Evolutionary conservation across 164 flowering plant genomes (phyloP).

Genomic region (Echeveria elegans): DNA sequence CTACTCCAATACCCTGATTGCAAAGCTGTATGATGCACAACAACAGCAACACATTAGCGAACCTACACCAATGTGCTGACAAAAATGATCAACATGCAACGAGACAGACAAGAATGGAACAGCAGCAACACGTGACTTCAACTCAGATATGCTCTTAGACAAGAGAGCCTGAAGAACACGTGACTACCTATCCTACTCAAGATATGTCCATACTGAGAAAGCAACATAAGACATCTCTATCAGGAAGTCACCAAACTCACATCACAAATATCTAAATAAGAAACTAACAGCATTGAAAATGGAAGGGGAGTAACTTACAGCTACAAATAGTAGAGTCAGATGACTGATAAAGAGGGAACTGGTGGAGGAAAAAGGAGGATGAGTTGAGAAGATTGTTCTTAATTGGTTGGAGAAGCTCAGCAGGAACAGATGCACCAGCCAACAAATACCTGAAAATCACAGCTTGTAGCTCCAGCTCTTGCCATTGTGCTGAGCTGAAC

Average conservation of each 20-base stretch:
- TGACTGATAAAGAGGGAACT: slow-evolving; percentile 35
- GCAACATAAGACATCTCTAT: background rate
- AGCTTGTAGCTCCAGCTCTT: slow-evolving; percentile 88
- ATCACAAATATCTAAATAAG: background rate
- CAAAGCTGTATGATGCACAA: slow-evolving; percentile 25
- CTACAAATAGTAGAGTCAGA: slow-evolving; percentile 32
- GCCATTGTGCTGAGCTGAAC: slow-evolving; percentile 77
- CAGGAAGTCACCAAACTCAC: background rate
- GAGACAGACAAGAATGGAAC: background rate
- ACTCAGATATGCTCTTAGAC: background rate
- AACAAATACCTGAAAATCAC: slow-evolving; percentile 76
- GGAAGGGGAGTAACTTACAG: background rate
- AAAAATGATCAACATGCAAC: background rate
- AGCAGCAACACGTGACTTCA: slow-evolving; percentile 2
- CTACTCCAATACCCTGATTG: slow-evolving; percentile 82
- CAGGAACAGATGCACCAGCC: slow-evolving; percentile 72
- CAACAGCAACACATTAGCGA: background rate
- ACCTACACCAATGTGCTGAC: background rate
- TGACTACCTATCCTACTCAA: background rate
- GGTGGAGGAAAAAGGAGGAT: slow-evolving; percentile 30
- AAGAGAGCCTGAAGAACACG: background rate
- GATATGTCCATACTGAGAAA: background rate
- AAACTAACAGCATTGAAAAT: background rate
- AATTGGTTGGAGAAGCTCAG: slow-evolving; percentile 66
- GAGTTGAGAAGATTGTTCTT: slow-evolving; percentile 45